Evolutionary conservation across 768 basidiomycete species (phyloP).

Genomic region (Lenzites betulinus): DNA sequence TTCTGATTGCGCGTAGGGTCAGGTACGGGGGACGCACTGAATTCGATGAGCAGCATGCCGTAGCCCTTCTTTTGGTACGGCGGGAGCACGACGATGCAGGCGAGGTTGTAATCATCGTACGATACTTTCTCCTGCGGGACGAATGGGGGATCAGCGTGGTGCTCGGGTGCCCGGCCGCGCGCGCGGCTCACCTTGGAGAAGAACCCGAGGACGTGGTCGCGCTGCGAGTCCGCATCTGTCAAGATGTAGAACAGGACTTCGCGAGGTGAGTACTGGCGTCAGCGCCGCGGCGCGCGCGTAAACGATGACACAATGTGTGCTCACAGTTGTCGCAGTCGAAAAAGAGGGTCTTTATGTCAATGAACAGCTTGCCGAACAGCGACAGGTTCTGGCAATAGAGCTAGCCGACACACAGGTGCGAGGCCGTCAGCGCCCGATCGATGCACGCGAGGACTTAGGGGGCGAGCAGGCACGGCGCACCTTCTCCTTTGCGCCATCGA

Average conservation of each 20-base stretch:
- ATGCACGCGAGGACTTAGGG: not conserved
- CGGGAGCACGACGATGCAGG: conserved; percentile 94
- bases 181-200: conserved; percentile 59
- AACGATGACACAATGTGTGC: conserved; percentile 29
- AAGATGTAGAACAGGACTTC: conserved; percentile 90
- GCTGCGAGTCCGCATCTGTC: conserved; percentile 77
- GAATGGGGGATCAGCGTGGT: conserved; percentile 3
- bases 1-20: not conserved
- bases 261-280: not conserved
- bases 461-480: conserved; percentile 41
- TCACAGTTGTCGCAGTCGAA: conserved; percentile 87
- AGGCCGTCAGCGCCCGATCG: conserved; percentile 4
- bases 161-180: not conserved
- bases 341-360: conserved; percentile 95
- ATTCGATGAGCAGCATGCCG: conserved; percentile 96
- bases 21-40: conserved; percentile 61
- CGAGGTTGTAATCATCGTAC: conserved; percentile 96
- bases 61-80: conserved; percentile 89
- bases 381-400: conserved; percentile 96
- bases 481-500: conserved; percentile 87
- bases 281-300: not conserved
- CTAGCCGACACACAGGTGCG: conserved; percentile 46
- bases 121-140: conserved; percentile 80
- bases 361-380: conserved; percentile 97
- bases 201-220: conserved; percentile 80